These are phyloP conservation scores for Solanum chmielewskii DNA, from an alignment of 257 asterid species.

Conservation along the genomic window DNA sequence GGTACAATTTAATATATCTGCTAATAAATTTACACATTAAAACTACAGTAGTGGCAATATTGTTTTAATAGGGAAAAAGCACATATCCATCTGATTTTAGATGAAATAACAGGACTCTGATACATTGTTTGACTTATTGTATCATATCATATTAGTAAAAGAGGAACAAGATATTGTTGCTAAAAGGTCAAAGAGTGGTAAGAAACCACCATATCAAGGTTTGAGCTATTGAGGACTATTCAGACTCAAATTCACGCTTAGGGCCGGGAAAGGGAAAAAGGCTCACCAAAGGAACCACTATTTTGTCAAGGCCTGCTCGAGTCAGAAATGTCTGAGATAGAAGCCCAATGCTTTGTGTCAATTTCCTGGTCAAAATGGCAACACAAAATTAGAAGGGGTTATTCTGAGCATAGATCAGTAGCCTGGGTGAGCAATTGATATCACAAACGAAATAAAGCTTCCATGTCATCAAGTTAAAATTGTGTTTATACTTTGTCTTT, in stretches of 20 bases:
- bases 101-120: neutral
- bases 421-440: neutral
- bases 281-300: conserved; percentile 95
- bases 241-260: neutral
- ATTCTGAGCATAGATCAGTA: neutral
- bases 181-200: neutral
- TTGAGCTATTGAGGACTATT: neutral
- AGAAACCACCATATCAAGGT: neutral
- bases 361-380: conserved; percentile 41
- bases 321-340: conserved; percentile 80
- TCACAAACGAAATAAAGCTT: neutral
- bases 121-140: neutral
- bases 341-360: conserved; percentile 89
- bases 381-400: neutral
- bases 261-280: neutral
- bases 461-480: neutral
- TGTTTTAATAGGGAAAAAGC: neutral
- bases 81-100: neutral
- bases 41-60: neutral
- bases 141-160: neutral
- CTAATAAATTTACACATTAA: neutral
- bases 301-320: conserved; percentile 69
- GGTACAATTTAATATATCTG: neutral
- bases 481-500: neutral
- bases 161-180: neutral